Conservation (phyloP, 805 yeast genomes). For the Sugiyamaella smithiae region DNA sequence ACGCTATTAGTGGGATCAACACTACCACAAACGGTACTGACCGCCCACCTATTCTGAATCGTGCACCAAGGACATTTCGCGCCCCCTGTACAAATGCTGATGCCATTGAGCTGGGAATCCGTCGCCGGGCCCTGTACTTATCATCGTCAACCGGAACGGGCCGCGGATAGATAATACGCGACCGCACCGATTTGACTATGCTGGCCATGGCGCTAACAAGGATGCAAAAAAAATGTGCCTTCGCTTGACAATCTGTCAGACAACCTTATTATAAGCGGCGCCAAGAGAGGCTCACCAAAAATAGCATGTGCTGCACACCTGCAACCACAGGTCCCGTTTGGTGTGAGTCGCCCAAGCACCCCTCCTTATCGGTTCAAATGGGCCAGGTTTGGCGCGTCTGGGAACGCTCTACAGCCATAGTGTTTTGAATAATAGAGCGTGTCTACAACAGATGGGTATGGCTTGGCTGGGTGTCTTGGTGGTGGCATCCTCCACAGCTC, state of each 20-base stretch:
- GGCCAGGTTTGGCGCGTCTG: no score
- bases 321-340: neutral
- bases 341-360: neutral
- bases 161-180: neutral
- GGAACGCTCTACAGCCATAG: no score
- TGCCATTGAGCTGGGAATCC: neutral
- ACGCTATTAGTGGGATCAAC: constrained; percentile 4
- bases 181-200: neutral
- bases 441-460: no score
- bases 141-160: neutral
- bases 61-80: neutral
- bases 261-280: neutral
- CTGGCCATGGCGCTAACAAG: neutral
- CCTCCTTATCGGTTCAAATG: neutral
- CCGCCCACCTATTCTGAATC: neutral
- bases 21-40: constrained; percentile 3
- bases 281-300: neutral
- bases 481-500: no score
- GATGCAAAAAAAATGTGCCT: neutral
- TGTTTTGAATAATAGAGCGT: no score
- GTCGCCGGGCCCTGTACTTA: neutral
- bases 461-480: no score
- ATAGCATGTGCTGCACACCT: neutral
- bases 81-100: constrained; percentile 1
- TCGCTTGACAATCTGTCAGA: neutral